These are phyloP conservation scores for Aspergillus neoniger DNA, from an alignment of 2,329 filamentous ascomycete species.

Conservation along the genomic window DNA sequence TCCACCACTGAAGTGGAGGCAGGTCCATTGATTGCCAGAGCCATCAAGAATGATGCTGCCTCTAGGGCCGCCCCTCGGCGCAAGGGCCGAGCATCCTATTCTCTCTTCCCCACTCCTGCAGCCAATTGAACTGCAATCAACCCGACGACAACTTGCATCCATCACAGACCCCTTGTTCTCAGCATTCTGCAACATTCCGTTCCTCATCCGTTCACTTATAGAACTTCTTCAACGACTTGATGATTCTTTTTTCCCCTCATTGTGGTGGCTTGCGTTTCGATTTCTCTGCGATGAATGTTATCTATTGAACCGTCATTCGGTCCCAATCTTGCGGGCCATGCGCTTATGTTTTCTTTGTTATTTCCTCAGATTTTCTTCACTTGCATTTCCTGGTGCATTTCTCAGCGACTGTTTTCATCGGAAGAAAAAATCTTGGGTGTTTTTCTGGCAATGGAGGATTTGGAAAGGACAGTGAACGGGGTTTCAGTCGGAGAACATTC, in stretches of 20 bases:
- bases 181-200: constrained; percentile 1
- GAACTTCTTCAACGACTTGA: constrained; percentile 30
- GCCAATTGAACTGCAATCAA: constrained; percentile 12
- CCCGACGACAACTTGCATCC: not conserved
- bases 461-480: constrained; percentile 20
- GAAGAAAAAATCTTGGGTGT: constrained; percentile 22
- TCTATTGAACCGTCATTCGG: constrained; percentile 20
- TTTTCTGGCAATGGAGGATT: constrained; percentile 20
- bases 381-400: constrained; percentile 27
- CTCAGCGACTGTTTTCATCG: constrained; percentile 26
- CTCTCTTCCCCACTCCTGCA: constrained; percentile 28
- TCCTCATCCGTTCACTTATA: constrained; percentile 19
- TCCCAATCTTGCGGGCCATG: constrained; percentile 10
- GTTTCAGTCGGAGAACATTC: constrained; percentile 17
- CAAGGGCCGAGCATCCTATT: constrained; percentile 48
- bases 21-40: constrained; percentile 16
- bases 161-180: not conserved
- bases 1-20: constrained; percentile 39
- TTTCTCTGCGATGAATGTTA: constrained; percentile 20
- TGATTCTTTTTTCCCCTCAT: constrained; percentile 22
- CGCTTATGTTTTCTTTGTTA: constrained; percentile 12
- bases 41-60: constrained; percentile 27
- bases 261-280: constrained; percentile 11
- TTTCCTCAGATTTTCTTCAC: constrained; percentile 9
- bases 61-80: constrained; percentile 32